Evolutionary conservation across 2,329 filamentous ascomycete species (phyloP).

Genomic region (Hypocrella siamensis): DNA sequence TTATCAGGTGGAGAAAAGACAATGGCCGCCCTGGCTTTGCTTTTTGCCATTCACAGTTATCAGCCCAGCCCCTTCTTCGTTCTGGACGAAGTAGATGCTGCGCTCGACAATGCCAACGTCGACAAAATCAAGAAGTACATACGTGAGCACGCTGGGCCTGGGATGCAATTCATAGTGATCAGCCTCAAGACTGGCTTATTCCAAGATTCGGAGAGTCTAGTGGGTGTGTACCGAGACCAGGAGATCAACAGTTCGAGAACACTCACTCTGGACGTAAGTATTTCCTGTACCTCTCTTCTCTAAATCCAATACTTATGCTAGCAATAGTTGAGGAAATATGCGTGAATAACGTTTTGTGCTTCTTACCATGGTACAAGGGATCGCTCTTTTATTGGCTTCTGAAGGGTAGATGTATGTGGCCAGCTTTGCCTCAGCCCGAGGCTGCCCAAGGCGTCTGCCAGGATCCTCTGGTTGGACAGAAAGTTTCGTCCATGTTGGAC

Average conservation of each 20-base stretch:
- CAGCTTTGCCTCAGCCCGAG: too few relatives aligned
- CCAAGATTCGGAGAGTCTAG: conserved; percentile 88
- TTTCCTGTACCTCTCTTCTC: background rate
- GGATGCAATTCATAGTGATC: conserved; percentile 99
- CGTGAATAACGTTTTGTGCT: background rate
- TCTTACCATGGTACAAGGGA: too few relatives aligned
- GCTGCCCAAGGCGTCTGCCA: too few relatives aligned
- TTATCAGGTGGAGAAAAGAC: conserved; percentile 96
- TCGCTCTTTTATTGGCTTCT: background rate
- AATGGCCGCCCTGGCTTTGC: conserved; percentile 88
- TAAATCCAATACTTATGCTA: background rate
- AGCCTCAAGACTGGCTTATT: conserved; percentile 90
- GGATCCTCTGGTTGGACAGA: too few relatives aligned
- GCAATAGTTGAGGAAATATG: background rate
- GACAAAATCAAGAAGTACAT: conserved; percentile 95
- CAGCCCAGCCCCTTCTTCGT: conserved; percentile 96
- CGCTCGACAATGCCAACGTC: conserved; percentile 95
- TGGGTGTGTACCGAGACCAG: conserved; percentile 93
- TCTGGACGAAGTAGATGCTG: conserved; percentile 92
- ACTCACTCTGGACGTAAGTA: conserved; percentile 85
- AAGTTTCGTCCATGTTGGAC: too few relatives aligned
- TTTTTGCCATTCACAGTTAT: conserved; percentile 94
- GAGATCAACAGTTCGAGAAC: conserved; percentile 82
- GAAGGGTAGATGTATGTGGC: background rate
- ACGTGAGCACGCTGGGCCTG: conserved; percentile 79